These are phyloP conservation scores for Picea glauca DNA, from an alignment of 75 land plant species.

Conservation along the genomic window DNA sequence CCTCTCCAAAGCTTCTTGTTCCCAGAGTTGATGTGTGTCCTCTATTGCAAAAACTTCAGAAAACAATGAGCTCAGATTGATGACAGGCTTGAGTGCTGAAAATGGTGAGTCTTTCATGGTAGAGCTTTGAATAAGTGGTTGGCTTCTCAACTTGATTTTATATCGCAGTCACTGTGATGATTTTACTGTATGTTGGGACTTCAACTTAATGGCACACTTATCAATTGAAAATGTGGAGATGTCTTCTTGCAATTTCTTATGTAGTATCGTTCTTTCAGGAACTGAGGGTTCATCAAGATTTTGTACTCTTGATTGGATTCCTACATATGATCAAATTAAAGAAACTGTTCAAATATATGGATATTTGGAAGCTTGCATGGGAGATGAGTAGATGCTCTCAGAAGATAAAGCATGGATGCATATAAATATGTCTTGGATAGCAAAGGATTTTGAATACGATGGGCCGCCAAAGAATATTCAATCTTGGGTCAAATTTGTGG, in stretches of 20 bases:
- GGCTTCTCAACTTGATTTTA: conserved; percentile 1
- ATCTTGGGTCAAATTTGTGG: conserved; percentile 2
- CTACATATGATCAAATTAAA: not conserved
- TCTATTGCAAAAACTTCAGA: conserved; percentile 19
- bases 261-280: conserved; percentile 3
- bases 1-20: conserved; percentile 7
- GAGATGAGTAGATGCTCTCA: not conserved
- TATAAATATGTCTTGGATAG: too few relatives aligned
- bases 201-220: conserved; percentile 2
- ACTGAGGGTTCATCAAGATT: not conserved
- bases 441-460: not conserved
- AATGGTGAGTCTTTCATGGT: conserved; percentile 17
- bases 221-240: not conserved
- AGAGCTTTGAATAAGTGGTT: not conserved
- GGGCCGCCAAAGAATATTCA: not conserved
- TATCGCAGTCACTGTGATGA: conserved; percentile 1
- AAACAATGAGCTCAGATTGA: conserved; percentile 21
- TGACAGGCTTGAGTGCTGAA: conserved; percentile 21
- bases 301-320: conserved; percentile 7
- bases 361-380: not conserved
- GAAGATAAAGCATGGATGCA: not conserved
- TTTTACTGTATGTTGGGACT: conserved; percentile 3
- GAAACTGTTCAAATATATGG: not conserved
- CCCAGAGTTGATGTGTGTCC: conserved; percentile 17
- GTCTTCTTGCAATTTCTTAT: not conserved